Percentiles rank a stretch among this genome's conserved stretches.
Evolutionary conservation across 2,329 filamentous ascomycete species (phyloP).

Genomic region (Verticillium nubilum): DNA sequence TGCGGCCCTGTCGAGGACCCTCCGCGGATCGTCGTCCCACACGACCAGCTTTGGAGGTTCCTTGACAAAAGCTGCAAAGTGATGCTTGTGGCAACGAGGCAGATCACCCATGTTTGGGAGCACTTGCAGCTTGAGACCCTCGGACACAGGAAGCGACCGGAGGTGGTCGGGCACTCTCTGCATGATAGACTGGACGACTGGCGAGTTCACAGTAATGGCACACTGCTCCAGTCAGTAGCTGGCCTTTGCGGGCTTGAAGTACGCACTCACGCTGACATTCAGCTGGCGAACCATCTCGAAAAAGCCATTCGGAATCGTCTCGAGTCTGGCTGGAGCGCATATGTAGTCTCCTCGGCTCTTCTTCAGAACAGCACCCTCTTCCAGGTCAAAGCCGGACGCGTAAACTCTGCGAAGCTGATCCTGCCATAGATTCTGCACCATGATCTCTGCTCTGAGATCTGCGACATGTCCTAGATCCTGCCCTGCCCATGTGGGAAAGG

Average conservation of each 20-base stretch:
- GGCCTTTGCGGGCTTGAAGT: neutral
- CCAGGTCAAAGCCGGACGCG: neutral
- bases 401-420: neutral
- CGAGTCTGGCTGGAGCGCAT: constrained; percentile 7
- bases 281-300: constrained; percentile 31
- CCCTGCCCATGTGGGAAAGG: constrained; percentile 9
- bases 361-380: neutral
- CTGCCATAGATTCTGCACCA: constrained; percentile 1
- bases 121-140: constrained; percentile 56
- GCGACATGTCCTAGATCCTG: neutral
- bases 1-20: constrained; percentile 45
- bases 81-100: constrained; percentile 55
- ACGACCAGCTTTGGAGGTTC: constrained; percentile 51
- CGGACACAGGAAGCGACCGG: constrained; percentile 48
- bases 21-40: constrained; percentile 57
- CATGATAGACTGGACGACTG: constrained; percentile 53
- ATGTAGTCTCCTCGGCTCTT: constrained; percentile 1
- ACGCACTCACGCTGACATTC: constrained; percentile 44
- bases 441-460: neutral
- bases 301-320: constrained; percentile 36
- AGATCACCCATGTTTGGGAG: constrained; percentile 51
- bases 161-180: constrained; percentile 17
- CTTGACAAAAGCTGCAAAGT: constrained; percentile 59
- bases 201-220: constrained; percentile 62
- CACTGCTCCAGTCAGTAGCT: constrained; percentile 30